A percentile compares a stretch with the other conserved stretches of the same genome.
phyloP scores from a whole-genome alignment of 495 filamentous ascomycete genomes.

The Xylaria flabelliformis region DNA sequence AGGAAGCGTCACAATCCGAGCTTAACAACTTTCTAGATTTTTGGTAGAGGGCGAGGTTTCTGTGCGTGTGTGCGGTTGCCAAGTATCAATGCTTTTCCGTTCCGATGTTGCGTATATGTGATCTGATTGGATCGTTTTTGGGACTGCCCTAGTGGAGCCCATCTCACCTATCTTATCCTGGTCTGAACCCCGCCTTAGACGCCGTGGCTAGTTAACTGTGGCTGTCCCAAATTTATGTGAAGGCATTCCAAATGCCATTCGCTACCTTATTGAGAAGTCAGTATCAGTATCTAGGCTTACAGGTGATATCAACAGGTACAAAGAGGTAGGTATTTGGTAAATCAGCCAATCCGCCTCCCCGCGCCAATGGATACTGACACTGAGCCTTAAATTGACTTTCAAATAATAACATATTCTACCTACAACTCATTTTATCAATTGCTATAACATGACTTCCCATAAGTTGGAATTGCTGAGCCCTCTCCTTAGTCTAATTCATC shows the following conservation, averaged over 20 bases:
- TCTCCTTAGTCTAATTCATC: neutral
- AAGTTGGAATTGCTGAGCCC: neutral
- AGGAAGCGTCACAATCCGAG: constrained; percentile 24
- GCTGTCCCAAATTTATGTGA: neutral
- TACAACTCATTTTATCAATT: neutral
- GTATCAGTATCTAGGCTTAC: too few species aligned
- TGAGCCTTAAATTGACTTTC: neutral
- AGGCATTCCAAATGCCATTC: neutral
- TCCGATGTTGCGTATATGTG: neutral
- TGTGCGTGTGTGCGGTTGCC: constrained; percentile 25
- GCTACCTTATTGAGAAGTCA: too few species aligned
- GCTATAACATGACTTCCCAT: neutral
- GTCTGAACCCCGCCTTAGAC: constrained; percentile 10
- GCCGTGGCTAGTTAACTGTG: constrained; percentile 21
- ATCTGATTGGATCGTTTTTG: constrained; percentile 28
- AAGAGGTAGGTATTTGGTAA: neutral
- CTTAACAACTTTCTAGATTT: constrained; percentile 27
- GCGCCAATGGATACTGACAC: too few species aligned
- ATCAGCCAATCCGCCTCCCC: neutral
- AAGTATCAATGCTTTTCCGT: constrained; percentile 30
- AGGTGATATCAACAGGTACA: too few species aligned
- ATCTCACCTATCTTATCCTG: constrained; percentile 27
- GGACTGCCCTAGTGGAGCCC: constrained; percentile 30
- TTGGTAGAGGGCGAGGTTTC: constrained; percentile 25
- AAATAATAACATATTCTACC: neutral